Conservation (phyloP, 2,329 filamentous ascomycete species). For the Colletotrichum filicis region DNA sequence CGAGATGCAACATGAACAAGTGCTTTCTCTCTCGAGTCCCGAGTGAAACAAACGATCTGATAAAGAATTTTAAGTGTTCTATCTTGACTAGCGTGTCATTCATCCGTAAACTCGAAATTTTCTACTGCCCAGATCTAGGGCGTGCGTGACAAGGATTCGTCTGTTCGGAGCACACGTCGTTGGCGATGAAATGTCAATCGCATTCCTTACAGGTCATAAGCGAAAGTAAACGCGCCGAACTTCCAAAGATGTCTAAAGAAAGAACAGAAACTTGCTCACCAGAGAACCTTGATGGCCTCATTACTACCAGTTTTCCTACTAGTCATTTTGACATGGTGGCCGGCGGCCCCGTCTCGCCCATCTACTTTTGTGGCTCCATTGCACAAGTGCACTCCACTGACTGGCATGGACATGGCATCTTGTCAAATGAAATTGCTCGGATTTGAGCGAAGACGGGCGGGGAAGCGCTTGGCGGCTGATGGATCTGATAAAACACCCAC, state of each 20-base stretch:
- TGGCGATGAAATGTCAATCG: neutral
- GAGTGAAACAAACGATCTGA: neutral
- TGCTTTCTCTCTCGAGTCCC: neutral
- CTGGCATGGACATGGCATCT: neutral
- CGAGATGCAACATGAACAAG: neutral
- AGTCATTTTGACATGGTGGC: neutral
- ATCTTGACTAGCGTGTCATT: neutral
- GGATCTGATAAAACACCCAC: neutral
- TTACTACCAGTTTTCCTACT: neutral
- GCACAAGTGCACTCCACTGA: slow-evolving; percentile 15
- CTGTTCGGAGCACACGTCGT: neutral
- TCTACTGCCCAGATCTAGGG: neutral
- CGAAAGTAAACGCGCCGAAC: neutral
- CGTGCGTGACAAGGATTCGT: neutral
- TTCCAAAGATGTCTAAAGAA: neutral
- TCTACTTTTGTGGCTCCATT: neutral
- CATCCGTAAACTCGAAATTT: neutral
- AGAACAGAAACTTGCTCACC: neutral
- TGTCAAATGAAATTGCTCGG: neutral
- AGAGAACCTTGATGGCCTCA: slow-evolving; percentile 9
- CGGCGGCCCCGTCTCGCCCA: slow-evolving; percentile 10
- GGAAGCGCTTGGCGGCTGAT: neutral
- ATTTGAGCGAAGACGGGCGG: neutral
- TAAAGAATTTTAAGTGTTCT: neutral
- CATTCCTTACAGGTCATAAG: too few relatives aligned